A percentile compares a stretch with the other conserved stretches of the same genome.
These are phyloP conservation scores for Umbelopsis sp. DNA, from an alignment of 192 early-diverging fungal species.

Conservation along the genomic window DNA sequence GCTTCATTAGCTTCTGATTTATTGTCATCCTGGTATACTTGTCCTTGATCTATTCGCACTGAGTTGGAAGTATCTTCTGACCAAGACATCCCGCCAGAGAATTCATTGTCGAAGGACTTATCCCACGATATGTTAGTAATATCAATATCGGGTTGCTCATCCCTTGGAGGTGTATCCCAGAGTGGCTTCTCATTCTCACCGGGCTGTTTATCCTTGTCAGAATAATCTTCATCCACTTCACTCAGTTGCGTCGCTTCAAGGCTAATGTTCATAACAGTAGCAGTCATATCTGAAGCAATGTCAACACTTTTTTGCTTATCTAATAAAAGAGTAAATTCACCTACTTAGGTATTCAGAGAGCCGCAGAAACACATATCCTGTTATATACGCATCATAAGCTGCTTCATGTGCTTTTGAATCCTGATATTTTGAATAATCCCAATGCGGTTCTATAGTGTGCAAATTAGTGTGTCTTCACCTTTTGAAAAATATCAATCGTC, in stretches of 20 bases:
- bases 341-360: conserved; percentile 51
- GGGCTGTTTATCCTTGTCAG: conserved; percentile 19
- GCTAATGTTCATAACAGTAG: not conserved
- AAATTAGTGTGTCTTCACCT: not conserved
- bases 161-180: not conserved
- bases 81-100: not conserved
- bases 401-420: conserved; percentile 80
- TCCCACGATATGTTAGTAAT: conserved; percentile 2
- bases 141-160: not conserved
- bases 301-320: not conserved
- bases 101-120: conserved; percentile 12
- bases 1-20: too few species aligned
- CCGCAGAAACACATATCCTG: conserved; percentile 78
- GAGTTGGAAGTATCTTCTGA: not conserved
- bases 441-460: conserved; percentile 28
- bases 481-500: not conserved
- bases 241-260: not conserved
- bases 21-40: not conserved
- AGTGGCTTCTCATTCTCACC: not conserved
- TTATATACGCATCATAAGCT: conserved; percentile 91
- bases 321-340: not conserved
- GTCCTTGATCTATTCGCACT: not conserved
- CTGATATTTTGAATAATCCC: conserved; percentile 34
- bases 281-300: not conserved
- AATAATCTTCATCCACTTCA: conserved; percentile 7